phyloP scores from a whole-genome alignment of 1,284 basidiomycete species.

The Psilocybe mexicana region DNA sequence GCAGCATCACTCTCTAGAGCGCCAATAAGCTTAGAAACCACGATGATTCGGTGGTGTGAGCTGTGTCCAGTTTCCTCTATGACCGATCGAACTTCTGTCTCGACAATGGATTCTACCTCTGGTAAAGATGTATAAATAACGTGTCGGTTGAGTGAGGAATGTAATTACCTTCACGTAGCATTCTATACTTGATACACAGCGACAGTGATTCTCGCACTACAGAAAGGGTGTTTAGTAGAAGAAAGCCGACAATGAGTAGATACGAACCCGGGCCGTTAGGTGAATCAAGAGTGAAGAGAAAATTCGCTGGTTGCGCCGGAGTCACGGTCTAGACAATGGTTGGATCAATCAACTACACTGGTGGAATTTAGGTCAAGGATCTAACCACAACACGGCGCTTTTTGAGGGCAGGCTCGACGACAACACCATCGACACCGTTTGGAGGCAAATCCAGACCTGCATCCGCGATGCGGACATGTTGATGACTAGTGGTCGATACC shows the following conservation, averaged over 20 bases:
- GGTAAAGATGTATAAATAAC: slow-evolving; percentile 7
- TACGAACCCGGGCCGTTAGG: slow-evolving; percentile 54
- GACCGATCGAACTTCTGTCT: slow-evolving; percentile 45
- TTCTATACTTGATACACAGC: slow-evolving; percentile 68
- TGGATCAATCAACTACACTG: neutral
- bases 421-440: slow-evolving; percentile 46
- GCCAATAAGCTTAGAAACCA: slow-evolving; percentile 54
- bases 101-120: slow-evolving; percentile 67
- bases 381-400: slow-evolving; percentile 43
- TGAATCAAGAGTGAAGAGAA: slow-evolving; percentile 72
- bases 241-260: neutral
- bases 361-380: slow-evolving; percentile 11
- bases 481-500: slow-evolving; percentile 69
- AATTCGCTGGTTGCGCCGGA: slow-evolving; percentile 67
- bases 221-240: slow-evolving; percentile 7
- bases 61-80: slow-evolving; percentile 34
- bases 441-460: slow-evolving; percentile 51
- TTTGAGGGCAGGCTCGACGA: slow-evolving; percentile 47
- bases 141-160: slow-evolving; percentile 3
- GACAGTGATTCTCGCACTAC: slow-evolving; percentile 63
- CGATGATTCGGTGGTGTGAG: slow-evolving; percentile 36
- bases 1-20: slow-evolving; percentile 58
- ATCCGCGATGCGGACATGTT: slow-evolving; percentile 67
- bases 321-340: slow-evolving; percentile 56
- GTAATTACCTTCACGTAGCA: slow-evolving; percentile 68